phyloP scores from a whole-genome alignment of 768 basidiomycete genomes.

The Serpula lacrymans region DNA sequence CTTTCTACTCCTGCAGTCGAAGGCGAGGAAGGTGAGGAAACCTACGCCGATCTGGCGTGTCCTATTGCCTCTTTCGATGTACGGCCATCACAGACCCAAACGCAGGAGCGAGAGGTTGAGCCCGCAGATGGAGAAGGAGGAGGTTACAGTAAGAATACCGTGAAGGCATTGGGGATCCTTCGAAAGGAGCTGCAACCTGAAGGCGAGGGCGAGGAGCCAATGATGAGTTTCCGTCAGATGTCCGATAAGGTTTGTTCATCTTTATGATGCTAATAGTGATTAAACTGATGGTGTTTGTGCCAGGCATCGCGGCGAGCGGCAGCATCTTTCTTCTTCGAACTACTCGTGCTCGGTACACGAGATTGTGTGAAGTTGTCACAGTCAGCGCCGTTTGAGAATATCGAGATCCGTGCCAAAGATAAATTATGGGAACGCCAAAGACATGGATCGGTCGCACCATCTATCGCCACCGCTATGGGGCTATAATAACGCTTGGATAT shows the following conservation, averaged over 20 bases:
- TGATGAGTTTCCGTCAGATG: conserved; percentile 74
- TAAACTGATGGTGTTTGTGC: conserved; percentile 4
- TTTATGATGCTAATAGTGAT: background rate
- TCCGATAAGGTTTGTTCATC: conserved; percentile 63
- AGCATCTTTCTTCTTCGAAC: conserved; percentile 95
- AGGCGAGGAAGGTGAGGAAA: conserved; percentile 59
- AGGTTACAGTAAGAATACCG: conserved; percentile 86
- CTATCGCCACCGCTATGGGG: conserved; percentile 43
- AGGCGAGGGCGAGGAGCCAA: conserved; percentile 51
- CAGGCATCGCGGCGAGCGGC: conserved; percentile 91
- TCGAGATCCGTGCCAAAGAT: conserved; percentile 75
- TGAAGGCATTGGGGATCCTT: conserved; percentile 76
- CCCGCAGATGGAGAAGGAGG: conserved; percentile 52
- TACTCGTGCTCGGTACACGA: conserved; percentile 89
- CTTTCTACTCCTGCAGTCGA: conserved; percentile 67
- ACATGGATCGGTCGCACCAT: conserved; percentile 39
- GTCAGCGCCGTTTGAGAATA: conserved; percentile 74
- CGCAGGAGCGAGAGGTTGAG: conserved; percentile 38
- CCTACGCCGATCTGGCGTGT: conserved; percentile 67
- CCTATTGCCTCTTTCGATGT: conserved; percentile 82
- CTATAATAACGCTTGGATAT: conserved; percentile 17
- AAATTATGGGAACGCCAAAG: conserved; percentile 79
- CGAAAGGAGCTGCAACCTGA: conserved; percentile 65
- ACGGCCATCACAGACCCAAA: conserved; percentile 52
- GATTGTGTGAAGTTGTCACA: conserved; percentile 87